Percentiles rank a stretch among this genome's conserved stretches.
phyloP scores from a whole-genome alignment of 108 stramenopile genomes.

The Skeletonema marinoi region DNA sequence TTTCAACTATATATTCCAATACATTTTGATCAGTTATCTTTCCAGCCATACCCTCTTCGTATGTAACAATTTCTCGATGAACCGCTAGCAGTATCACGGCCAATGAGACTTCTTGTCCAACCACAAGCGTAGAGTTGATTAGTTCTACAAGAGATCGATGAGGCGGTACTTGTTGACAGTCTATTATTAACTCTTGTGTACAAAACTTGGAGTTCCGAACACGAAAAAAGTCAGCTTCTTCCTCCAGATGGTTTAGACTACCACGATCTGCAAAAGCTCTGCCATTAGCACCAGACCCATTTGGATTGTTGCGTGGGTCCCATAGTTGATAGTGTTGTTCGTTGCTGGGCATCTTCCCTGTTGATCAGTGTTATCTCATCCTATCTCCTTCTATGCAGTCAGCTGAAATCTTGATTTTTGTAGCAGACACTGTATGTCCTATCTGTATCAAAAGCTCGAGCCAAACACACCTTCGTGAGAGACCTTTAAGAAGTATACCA shows the following conservation, averaged over 20 bases:
- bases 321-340: constrained; percentile 5
- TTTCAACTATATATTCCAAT: constrained; percentile 5
- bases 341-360: background rate
- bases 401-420: no score
- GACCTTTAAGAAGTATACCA: no score
- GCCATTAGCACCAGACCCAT: background rate
- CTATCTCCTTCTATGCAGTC: no score
- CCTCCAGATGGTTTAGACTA: background rate
- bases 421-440: no score
- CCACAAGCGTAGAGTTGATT: constrained; percentile 44
- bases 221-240: constrained; percentile 5
- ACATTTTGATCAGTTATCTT: background rate
- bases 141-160: constrained; percentile 15
- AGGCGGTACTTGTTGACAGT: constrained; percentile 3
- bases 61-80: constrained; percentile 43
- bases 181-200: background rate
- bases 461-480: no score
- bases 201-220: background rate
- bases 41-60: constrained; percentile 5
- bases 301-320: background rate
- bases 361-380: background rate
- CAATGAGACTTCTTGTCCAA: constrained; percentile 72
- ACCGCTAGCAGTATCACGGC: constrained; percentile 56
- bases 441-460: no score
- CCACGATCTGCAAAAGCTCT: background rate